These are phyloP conservation scores for Macrocybe gigantea DNA, from an alignment of 768 basidiomycete genomes.

Conservation along the genomic window DNA sequence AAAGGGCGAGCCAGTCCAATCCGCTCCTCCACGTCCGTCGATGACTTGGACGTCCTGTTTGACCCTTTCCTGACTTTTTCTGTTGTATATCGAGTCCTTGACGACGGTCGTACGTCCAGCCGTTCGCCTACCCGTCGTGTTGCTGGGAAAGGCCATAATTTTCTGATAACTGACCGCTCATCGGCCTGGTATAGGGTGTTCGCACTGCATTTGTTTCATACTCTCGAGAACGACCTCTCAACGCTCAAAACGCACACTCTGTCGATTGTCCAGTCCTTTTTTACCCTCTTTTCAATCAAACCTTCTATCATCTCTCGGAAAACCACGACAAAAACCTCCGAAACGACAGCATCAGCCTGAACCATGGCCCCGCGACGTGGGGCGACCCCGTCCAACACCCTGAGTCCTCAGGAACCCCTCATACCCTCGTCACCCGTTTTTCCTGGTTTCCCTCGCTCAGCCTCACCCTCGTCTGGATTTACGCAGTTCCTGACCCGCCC, in stretches of 20 bases:
- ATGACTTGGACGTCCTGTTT: no score
- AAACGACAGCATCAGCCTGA: not conserved
- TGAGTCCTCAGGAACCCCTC: slow-evolving; percentile 32
- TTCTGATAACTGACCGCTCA: no score
- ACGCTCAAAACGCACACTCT: not conserved
- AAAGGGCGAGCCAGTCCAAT: no score
- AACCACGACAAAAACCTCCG: not conserved
- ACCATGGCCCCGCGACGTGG: slow-evolving; percentile 48
- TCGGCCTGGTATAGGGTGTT: not conserved
- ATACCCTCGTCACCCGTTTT: slow-evolving; percentile 26
- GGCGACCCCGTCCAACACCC: slow-evolving; percentile 28
- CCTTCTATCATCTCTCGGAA: not conserved
- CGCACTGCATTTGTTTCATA: not conserved
- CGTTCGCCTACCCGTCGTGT: no score
- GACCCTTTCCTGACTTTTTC: no score
- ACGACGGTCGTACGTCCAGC: no score
- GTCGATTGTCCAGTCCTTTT: not conserved
- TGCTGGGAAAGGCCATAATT: not conserved
- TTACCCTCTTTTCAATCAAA: not conserved
- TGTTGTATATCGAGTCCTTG: no score
- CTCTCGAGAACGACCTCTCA: not conserved
- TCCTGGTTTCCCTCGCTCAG: slow-evolving; percentile 45
- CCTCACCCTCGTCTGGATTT: slow-evolving; percentile 60
- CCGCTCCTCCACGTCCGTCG: no score
- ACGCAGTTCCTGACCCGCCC: slow-evolving; percentile 63